A percentile compares a stretch with the other conserved stretches of the same genome.
Conservation (phyloP, 495 filamentous ascomycete genomes). For the Clohesyomyces aquaticus region DNA sequence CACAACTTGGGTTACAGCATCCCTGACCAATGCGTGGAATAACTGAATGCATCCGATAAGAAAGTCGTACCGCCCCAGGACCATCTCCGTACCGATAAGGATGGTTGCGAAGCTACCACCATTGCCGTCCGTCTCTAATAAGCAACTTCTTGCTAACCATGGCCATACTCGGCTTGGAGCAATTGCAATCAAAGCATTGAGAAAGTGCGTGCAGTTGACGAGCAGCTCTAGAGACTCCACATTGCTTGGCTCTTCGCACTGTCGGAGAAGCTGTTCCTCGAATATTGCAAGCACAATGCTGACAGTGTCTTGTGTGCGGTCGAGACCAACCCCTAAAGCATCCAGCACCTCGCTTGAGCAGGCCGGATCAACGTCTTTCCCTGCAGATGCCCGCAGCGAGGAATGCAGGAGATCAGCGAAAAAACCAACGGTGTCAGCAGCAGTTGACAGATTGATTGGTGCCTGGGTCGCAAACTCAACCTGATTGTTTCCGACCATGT, state of each 20-base stretch:
- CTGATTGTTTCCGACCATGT: constrained; percentile 34
- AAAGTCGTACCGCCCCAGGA: constrained; percentile 74
- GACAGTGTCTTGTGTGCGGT: constrained; percentile 75
- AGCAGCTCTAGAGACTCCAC: constrained; percentile 63
- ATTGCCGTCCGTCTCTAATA: constrained; percentile 72
- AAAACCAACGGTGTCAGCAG: constrained; percentile 66
- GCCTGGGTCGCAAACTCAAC: constrained; percentile 36
- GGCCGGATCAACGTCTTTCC: neutral
- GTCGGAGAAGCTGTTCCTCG: constrained; percentile 71
- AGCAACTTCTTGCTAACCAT: constrained; percentile 74
- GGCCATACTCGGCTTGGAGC: constrained; percentile 85
- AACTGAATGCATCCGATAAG: constrained; percentile 70
- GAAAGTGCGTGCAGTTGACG: constrained; percentile 76
- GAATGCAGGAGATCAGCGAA: constrained; percentile 60
- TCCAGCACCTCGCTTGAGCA: constrained; percentile 41
- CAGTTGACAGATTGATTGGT: constrained; percentile 52
- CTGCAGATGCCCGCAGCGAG: constrained; percentile 23
- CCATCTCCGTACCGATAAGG: constrained; percentile 74
- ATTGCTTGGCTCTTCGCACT: constrained; percentile 57
- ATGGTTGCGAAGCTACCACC: constrained; percentile 74
- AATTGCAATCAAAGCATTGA: constrained; percentile 68
- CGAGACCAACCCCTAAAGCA: constrained; percentile 67
- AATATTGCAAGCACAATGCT: constrained; percentile 81
- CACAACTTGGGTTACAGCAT: constrained; percentile 72
- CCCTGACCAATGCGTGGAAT: constrained; percentile 75